These are phyloP conservation scores for Pseudogymnoascus verrucosus DNA, from an alignment of 2,329 filamentous ascomycete genomes.

Conservation along the genomic window DNA sequence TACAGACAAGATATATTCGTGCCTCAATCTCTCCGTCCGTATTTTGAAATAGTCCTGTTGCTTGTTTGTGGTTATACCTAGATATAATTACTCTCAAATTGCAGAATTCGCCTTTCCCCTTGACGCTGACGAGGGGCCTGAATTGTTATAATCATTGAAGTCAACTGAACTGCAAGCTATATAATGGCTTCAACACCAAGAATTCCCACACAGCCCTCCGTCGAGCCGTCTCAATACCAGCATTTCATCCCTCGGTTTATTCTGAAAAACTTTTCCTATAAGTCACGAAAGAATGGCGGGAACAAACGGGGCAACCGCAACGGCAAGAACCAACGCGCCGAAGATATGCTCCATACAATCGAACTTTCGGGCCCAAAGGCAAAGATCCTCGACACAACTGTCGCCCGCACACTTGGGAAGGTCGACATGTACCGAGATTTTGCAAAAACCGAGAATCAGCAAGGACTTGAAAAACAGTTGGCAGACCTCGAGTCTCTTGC, in stretches of 20 bases:
- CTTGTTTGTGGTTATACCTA: neutral
- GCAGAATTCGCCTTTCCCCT: neutral
- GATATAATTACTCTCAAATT: neutral
- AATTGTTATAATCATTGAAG: neutral
- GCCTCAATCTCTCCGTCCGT: neutral
- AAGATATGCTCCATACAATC: slow-evolving; percentile 20
- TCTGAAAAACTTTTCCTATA: slow-evolving; percentile 27
- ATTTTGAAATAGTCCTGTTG: neutral
- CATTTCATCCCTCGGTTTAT: slow-evolving; percentile 32
- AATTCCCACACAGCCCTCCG: neutral
- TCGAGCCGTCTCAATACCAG: slow-evolving; percentile 23
- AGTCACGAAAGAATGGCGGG: neutral
- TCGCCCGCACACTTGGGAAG: slow-evolving; percentile 24
- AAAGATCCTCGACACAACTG: slow-evolving; percentile 15
- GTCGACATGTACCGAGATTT: slow-evolving; percentile 28
- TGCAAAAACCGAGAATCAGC: slow-evolving; percentile 17
- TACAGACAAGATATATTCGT: neutral
- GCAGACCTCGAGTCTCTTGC: slow-evolving; percentile 22
- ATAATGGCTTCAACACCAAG: neutral
- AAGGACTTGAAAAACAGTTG: slow-evolving; percentile 25
- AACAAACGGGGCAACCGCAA: slow-evolving; percentile 12
- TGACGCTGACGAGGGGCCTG: neutral
- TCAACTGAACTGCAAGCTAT: neutral
- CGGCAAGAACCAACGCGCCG: slow-evolving; percentile 12
- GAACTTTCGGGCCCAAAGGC: slow-evolving; percentile 15